Base-by-base conservation (phyloP, 306 rosid genomes). In the Astragalus membranaceus region DNA sequence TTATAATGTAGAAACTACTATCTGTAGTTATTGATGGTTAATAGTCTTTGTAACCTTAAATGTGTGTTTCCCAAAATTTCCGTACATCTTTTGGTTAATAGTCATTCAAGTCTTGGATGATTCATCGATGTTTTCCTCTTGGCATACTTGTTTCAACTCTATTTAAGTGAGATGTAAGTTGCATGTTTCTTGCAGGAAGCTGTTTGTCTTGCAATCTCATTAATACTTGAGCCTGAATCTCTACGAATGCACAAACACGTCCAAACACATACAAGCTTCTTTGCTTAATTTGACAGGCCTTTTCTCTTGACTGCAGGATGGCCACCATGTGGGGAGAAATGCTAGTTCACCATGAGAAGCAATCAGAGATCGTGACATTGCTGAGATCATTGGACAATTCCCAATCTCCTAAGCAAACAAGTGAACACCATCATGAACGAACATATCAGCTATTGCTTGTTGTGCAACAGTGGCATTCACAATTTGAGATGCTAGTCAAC, bases 381-480 rank as follows among this genome's bases (percentile, higher is more conserved):
- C 79, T 95, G 76, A 75, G 32, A 79, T 57, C 49, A 37, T 46
- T 87, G 67, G 96, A 91, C 81, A 75, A 44, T 46, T 80, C 92
- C 76, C 95, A 89, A 60, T 88, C 92, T 13, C 79, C 95, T 13
- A 86, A 77, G 87, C 89, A 87, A 73, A 95, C 97, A 59, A 87
- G 86, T 12, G 91, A 89, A 17, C 92, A 89, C 65, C 99, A 95
- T 80, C 95, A 88, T 64, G 87, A 82, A 11, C 87, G 92, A 49
- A 93, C 98, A 2, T 23, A 32, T 73, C 99, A 94, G 80, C 74
- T 95, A 54, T 69, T 43, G 49, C 49, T 26, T 48, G 96, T 95
- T 39, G 99, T 75, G 81, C 86, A 80, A 66, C 95, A 77, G 47
- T 91, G 96, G 99, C 88, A 80, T 60, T 50, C 70, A 7, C 92